Evolutionary conservation across 768 basidiomycete species (phyloP), one percentile per base, ranked within the genome.

Genomic region (Xerocomellus chrysenteron): DNA sequence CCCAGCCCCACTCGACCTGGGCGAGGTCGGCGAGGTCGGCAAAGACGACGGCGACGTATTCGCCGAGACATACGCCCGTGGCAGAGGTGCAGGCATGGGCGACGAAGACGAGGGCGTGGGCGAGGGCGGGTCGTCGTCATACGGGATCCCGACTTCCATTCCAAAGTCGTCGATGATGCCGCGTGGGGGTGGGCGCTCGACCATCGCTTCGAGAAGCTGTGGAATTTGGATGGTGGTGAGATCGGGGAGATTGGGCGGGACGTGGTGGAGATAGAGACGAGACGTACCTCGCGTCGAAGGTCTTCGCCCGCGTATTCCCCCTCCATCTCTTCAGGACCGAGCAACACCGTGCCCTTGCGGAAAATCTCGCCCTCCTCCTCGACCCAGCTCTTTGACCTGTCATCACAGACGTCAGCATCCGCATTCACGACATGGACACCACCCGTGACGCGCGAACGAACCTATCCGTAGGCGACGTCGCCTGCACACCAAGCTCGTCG

Each of bases 361-460:
- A 98, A 98, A 40, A 98, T 89, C 73, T 98, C 96, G 0, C 94
- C 94, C 69, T 99, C 97, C 69, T 98, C 97, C 53, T 86, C 90
- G 0, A 95, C 88, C 87, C 90, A 92, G 50, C 80, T 85, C 60
- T 85, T 78, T 26, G 88, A 90, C 47, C 90, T 88, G 49, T 19
- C 16, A 17, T 19, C 45, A 11, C 49, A n/a, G 14, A 30, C 2
- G 13, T 51, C 37, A 39, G 41, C 35, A 24, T 16, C 30, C 17
- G 0, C 14, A 47, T 19, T 26, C 1, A 24, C 40, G 1, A n/a
- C 17, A 61, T 32, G 55, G 19, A 36, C 40, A 52, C 9, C n/a
- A 11, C 17, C 5, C 11, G 36, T 2, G 16, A 51, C 10, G 24
- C 36, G 16, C 16, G 21, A 21, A 57, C 81, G 61, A 50, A 87